Base-by-base conservation (phyloP, 139 green algal species). In the Auxenochlorella pyrenoidosa region DNA sequence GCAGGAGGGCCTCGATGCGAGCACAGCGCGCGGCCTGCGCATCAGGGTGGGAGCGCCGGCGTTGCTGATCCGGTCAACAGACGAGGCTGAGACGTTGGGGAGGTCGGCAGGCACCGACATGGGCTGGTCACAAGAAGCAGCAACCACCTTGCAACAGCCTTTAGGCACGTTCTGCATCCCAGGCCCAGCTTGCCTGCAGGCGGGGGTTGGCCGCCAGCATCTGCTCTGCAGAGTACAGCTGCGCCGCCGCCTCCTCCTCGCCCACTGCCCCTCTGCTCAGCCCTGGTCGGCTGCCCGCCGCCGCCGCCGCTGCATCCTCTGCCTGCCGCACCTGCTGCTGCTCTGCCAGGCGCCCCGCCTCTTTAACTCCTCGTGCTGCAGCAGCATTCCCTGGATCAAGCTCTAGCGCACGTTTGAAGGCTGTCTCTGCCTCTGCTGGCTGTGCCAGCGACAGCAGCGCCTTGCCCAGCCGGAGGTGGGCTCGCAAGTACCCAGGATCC, bases 1-100 rank as follows among this genome's bases (percentile, higher is more conserved):
- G 73, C 34, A 94, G 86, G 24, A 94, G 81, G 3, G 86, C 90
- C 85, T 94, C 91, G 18, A 87, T 75, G 28, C 83, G 72, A n/a
- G 70, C 71, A 36, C 75, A 90, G 8, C 70, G 58, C 0, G 88
- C 91, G 41, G 83, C 65, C 26, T 91, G 58, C 43, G 16, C 30
- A 24, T n/a, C 38, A 21, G 22, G 75, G 4, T 30, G 43, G 28
- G 12, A 41, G 44, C 28, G 75, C 5, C 30, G n/a, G n/a, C 12
- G n/a, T 28, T 63, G 54, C 54, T 54, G 47, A 36, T 18, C 26
- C n/a, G n/a, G n/a, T n/a, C n/a, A n/a, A n/a, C 47, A 58, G 47
- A 12, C 47, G 12, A 12, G 47, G 12, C 6, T 18, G 47, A 12
- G 12, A 6, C 47, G 8, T 18, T 6, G 47, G 12, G 47, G 47